A percentile compares a stretch with the other conserved stretches of the same genome.
Evolutionary conservation across 306 rosid species (phyloP).

Genomic region (Dalbergia oliveri): DNA sequence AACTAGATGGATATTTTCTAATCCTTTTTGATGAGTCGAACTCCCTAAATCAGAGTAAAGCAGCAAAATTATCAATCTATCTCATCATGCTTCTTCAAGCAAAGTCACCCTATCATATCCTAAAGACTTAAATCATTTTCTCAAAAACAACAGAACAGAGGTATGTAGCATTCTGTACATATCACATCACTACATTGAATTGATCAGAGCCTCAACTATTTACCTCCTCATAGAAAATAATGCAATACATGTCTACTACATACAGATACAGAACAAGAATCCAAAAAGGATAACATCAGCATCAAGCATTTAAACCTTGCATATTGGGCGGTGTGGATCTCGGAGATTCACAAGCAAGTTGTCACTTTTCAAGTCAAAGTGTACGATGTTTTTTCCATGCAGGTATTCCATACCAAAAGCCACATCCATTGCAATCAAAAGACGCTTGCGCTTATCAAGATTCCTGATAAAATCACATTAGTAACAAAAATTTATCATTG

Average conservation of each 20-base stretch:
- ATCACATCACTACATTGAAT: slow-evolving; percentile 14
- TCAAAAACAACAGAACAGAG: not conserved
- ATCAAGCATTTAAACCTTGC: slow-evolving; percentile 71
- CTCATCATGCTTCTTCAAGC: slow-evolving; percentile 24
- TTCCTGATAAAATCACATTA: slow-evolving; percentile 59
- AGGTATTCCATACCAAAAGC: slow-evolving; percentile 98
- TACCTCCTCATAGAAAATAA: slow-evolving; percentile 8
- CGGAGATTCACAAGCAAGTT: slow-evolving; percentile 93
- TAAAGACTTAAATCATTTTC: not conserved
- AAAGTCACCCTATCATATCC: slow-evolving; percentile 29
- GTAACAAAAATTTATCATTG: slow-evolving; percentile 27
- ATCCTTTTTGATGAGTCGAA: slow-evolving; percentile 20
- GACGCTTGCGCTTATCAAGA: slow-evolving; percentile 87
- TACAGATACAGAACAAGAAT: slow-evolving; percentile 27
- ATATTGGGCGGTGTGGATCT: slow-evolving; percentile 93
- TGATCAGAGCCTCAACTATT: slow-evolving; percentile 30
- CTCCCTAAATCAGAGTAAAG: slow-evolving; percentile 6
- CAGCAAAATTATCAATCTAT: slow-evolving; percentile 23
- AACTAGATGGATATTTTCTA: not conserved
- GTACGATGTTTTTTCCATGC: slow-evolving; percentile 94
- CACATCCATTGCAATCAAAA: slow-evolving; percentile 93
- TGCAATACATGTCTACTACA: slow-evolving; percentile 21
- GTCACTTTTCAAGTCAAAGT: slow-evolving; percentile 97
- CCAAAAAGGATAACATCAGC: slow-evolving; percentile 27
- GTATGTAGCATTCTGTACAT: slow-evolving; percentile 15